Conservation (phyloP, 495 filamentous ascomycete genomes). For the Thermochaetoides thermophila region DNA sequence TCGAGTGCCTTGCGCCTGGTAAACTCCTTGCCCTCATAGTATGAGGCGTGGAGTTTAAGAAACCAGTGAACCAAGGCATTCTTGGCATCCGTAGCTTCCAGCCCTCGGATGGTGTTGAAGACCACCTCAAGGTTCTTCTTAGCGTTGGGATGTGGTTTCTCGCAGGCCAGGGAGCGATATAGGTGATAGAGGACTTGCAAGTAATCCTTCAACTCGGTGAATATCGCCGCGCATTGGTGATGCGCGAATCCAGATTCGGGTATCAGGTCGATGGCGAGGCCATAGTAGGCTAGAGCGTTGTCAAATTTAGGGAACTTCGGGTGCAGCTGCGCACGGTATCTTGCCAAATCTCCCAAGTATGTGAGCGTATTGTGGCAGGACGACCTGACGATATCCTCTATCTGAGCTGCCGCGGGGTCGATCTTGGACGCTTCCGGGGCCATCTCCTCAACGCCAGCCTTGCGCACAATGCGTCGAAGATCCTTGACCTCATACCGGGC, state of each 20-base stretch:
- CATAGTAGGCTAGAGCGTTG: conserved; percentile 71
- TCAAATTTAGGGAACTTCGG: conserved; percentile 61
- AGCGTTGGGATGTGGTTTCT: conserved; percentile 58
- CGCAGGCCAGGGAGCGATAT: conserved; percentile 61
- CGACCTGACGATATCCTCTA: conserved; percentile 42
- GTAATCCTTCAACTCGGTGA: conserved; percentile 58
- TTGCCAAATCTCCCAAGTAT: conserved; percentile 76
- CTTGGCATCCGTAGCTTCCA: conserved; percentile 8
- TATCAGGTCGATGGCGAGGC: conserved; percentile 60
- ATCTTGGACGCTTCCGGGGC: conserved; percentile 22
- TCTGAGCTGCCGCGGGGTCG: conserved; percentile 26
- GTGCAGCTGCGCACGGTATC: conserved; percentile 48
- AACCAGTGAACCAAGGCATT: conserved; percentile 61
- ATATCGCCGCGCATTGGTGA: conserved; percentile 81
- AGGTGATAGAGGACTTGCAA: conserved; percentile 77
- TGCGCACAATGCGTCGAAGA: conserved; percentile 53
- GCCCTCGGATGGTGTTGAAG: conserved; percentile 47
- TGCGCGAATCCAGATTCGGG: conserved; percentile 68
- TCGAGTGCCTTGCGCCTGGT: conserved; percentile 70
- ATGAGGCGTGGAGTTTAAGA: conserved; percentile 72
- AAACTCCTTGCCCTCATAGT: conserved; percentile 56
- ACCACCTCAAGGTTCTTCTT: conserved; percentile 62
- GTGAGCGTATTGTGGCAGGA: conserved; percentile 79
- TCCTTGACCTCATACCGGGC: conserved; percentile 59
- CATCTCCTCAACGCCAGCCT: conserved; percentile 44